These are phyloP conservation scores for Diaporthe sp. DNA, from an alignment of 2,329 filamentous ascomycete species.

Conservation along the genomic window DNA sequence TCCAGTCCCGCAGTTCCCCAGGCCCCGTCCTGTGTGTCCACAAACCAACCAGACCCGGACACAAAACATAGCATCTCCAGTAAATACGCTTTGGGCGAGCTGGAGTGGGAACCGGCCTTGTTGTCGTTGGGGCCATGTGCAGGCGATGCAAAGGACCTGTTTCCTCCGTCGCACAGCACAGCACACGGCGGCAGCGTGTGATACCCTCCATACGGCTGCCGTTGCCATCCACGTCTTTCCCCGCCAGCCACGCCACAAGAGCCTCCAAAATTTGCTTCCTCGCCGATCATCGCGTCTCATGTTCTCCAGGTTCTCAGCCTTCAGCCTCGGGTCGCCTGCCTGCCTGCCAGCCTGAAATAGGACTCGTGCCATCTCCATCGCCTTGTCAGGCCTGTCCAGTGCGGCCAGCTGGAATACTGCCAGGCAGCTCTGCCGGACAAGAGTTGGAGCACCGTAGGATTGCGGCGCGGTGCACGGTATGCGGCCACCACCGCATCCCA, in stretches of 20 bases:
- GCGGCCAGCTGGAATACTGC: slow-evolving; percentile 2
- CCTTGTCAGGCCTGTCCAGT: neutral
- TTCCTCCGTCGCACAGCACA: slow-evolving; percentile 25
- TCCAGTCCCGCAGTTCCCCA: slow-evolving; percentile 2
- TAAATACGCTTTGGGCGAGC: slow-evolving; percentile 8
- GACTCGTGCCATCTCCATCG: neutral
- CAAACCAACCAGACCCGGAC: slow-evolving; percentile 20
- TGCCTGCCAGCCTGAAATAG: neutral
- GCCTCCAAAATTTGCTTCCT: slow-evolving; percentile 4
- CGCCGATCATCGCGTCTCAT: slow-evolving; percentile 22
- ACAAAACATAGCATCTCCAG: slow-evolving; percentile 7
- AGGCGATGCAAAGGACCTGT: slow-evolving; percentile 28
- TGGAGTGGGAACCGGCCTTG: neutral
- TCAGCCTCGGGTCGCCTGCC: neutral
- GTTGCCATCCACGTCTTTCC: neutral
- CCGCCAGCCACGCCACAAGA: slow-evolving; percentile 29
- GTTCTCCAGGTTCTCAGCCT: slow-evolving; percentile 12
- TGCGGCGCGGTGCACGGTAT: slow-evolving; percentile 29
- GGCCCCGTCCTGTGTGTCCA: neutral
- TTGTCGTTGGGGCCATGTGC: neutral
- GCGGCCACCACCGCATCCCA: slow-evolving; percentile 29
- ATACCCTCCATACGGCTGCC: neutral
- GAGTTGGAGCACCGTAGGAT: slow-evolving; percentile 27
- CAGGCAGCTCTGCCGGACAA: slow-evolving; percentile 12
- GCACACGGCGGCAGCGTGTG: slow-evolving; percentile 11